phyloP scores from a whole-genome alignment of 495 filamentous ascomycete species.

The Thozetella sp. region DNA sequence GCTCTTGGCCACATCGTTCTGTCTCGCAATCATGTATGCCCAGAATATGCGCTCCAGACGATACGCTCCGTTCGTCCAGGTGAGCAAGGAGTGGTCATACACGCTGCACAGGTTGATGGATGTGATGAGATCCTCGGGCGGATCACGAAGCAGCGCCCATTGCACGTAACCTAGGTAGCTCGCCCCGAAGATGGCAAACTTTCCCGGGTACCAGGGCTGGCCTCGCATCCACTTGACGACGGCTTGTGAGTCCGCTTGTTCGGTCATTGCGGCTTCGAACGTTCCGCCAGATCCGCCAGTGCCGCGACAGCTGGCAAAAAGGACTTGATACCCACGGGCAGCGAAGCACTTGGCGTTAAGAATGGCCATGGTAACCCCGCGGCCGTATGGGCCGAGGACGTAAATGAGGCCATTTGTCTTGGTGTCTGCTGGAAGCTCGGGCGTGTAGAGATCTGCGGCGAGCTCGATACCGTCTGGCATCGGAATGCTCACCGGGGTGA shows the following conservation, averaged over 20 bases:
- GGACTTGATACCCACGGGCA: slow-evolving; percentile 26
- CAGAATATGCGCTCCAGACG: slow-evolving; percentile 20
- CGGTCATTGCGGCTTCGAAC: slow-evolving; percentile 13
- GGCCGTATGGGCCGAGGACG: slow-evolving; percentile 25
- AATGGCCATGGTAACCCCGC: slow-evolving; percentile 16
- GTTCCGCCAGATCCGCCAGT: slow-evolving; percentile 22
- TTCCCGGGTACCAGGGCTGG: slow-evolving; percentile 32
- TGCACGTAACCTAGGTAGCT: slow-evolving; percentile 31
- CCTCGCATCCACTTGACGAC: slow-evolving; percentile 31
- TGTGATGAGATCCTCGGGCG: slow-evolving; percentile 26
- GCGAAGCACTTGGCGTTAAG: slow-evolving; percentile 22
- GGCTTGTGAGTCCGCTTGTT: slow-evolving; percentile 24
- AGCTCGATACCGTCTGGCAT: slow-evolving; percentile 24
- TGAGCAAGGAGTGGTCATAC: slow-evolving; percentile 19
- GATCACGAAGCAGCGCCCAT: slow-evolving; percentile 29
- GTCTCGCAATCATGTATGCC: slow-evolving; percentile 7
- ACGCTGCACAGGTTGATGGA: slow-evolving; percentile 19
- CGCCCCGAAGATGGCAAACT: slow-evolving; percentile 26
- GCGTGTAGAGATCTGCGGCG: slow-evolving; percentile 26
- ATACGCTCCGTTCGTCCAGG: slow-evolving; percentile 25
- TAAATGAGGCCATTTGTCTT: slow-evolving; percentile 18
- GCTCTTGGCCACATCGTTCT: background rate
- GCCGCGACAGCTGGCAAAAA: slow-evolving; percentile 27
- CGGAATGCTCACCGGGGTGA: slow-evolving; percentile 19
- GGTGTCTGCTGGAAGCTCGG: slow-evolving; percentile 24